A percentile compares a stretch with the other conserved stretches of the same genome.
Evolutionary conservation across 352 stramenopile species (phyloP).

Genomic region (Phytopythium vexans): DNA sequence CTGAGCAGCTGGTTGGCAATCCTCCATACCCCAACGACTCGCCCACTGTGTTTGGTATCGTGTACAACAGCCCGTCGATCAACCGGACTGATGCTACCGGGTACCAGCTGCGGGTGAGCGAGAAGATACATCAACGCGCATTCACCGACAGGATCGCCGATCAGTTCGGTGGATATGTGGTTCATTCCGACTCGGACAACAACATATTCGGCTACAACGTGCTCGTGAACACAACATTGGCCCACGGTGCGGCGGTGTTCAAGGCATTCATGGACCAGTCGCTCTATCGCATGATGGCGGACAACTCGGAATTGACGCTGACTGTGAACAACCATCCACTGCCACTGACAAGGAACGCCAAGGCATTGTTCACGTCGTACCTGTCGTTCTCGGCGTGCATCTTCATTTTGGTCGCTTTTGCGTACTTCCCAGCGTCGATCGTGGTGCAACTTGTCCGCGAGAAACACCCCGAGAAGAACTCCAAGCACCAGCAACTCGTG

Average conservation of each 20-base stretch:
- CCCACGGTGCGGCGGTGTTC: slow-evolving; percentile 42
- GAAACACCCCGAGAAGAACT: slow-evolving; percentile 83
- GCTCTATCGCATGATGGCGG: slow-evolving; percentile 32
- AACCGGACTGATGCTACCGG: slow-evolving; percentile 24
- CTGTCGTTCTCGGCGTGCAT: slow-evolving; percentile 70
- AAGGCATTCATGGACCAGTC: slow-evolving; percentile 49
- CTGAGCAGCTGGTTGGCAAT: slow-evolving; percentile 16
- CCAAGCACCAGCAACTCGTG: slow-evolving; percentile 96
- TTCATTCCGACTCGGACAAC: slow-evolving; percentile 16
- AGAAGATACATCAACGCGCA: slow-evolving; percentile 28
- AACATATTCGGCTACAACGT: slow-evolving; percentile 42
- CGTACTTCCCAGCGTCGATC: slow-evolving; percentile 89
- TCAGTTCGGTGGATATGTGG: slow-evolving; percentile 38
- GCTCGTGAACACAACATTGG: slow-evolving; percentile 44
- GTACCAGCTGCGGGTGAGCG: slow-evolving; percentile 29
- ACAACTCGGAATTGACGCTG: slow-evolving; percentile 21
- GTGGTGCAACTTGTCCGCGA: slow-evolving; percentile 95
- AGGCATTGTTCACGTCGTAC: slow-evolving; percentile 43
- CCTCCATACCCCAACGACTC: slow-evolving; percentile 22
- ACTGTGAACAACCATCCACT: slow-evolving; percentile 53
- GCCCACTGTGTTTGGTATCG: slow-evolving; percentile 27
- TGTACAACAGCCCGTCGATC: slow-evolving; percentile 22
- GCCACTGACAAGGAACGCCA: slow-evolving; percentile 36
- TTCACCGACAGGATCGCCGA: slow-evolving; percentile 40
- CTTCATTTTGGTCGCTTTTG: slow-evolving; percentile 88